Conservation (phyloP, 2,329 filamentous ascomycete genomes). For the Arthroderma sp. region DNA sequence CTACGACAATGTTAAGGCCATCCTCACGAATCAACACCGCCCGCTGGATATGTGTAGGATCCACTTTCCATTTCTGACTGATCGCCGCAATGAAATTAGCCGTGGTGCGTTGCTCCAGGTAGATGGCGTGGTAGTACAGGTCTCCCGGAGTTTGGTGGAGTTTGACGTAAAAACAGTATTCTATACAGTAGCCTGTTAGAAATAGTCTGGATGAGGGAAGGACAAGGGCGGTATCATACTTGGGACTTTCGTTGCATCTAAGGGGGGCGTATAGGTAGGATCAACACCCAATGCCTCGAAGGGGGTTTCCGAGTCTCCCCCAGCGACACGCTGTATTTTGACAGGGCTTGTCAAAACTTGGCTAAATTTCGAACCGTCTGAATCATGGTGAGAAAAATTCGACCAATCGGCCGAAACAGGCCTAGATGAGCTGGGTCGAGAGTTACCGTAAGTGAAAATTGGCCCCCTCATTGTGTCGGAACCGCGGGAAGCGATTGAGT, state of each 20-base stretch:
- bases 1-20: conserved; percentile 71
- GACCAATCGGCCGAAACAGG: conserved; percentile 17
- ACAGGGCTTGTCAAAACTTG: conserved; percentile 16
- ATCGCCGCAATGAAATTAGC: conserved; percentile 61
- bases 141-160: conserved; percentile 40
- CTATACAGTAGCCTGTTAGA: conserved; percentile 23
- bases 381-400: conserved; percentile 13
- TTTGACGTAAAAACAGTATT: conserved; percentile 79
- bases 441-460: conserved; percentile 11
- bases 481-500: conserved; percentile 26
- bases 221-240: conserved; percentile 30
- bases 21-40: conserved; percentile 59
- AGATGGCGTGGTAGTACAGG: conserved; percentile 65
- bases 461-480: conserved; percentile 12
- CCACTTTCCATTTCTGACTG: conserved; percentile 67
- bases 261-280: conserved; percentile 64
- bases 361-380: conserved; percentile 11
- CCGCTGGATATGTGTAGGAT: conserved; percentile 56
- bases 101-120: conserved; percentile 63
- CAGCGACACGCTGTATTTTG: conserved; percentile 18
- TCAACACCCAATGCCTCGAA: conserved; percentile 92
- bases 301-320: conserved; percentile 53
- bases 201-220: conserved; percentile 1
- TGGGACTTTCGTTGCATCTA: conserved; percentile 56
- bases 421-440: conserved; percentile 14